Conservation (phyloP, 1,284 basidiomycete species). For the Phylloporus sp. region DNA sequence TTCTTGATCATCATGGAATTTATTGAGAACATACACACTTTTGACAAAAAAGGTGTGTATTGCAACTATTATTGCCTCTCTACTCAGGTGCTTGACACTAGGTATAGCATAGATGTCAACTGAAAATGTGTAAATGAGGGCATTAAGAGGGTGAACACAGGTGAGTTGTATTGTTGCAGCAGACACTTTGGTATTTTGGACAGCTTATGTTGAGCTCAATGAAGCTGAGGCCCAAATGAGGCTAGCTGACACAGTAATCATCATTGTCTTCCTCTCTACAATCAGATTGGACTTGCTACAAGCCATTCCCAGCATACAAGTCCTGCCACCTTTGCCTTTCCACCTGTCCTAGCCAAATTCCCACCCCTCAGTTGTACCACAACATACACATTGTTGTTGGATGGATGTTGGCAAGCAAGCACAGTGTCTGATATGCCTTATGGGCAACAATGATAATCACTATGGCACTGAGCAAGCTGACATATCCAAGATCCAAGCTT, state of each 20-base stretch:
- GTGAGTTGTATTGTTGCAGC: too few relatives aligned
- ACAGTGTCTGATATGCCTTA: slow-evolving; percentile 65
- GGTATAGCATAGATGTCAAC: too few relatives aligned
- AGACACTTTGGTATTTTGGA: too few relatives aligned
- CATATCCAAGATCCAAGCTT: slow-evolving; percentile 77
- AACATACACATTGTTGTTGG: slow-evolving; percentile 53
- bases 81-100: too few relatives aligned
- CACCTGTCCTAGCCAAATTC: slow-evolving; percentile 79
- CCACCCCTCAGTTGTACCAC: slow-evolving; percentile 60
- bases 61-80: too few relatives aligned
- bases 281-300: slow-evolving; percentile 61
- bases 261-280: slow-evolving; percentile 35
- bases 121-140: too few relatives aligned
- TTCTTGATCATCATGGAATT: too few relatives aligned
- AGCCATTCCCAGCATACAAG: slow-evolving; percentile 84
- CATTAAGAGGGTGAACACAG: too few relatives aligned
- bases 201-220: too few relatives aligned
- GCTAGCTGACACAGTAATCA: slow-evolving; percentile 34
- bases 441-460: slow-evolving; percentile 70
- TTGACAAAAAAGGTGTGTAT: too few relatives aligned
- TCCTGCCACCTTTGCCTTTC: slow-evolving; percentile 75
- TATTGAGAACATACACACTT: too few relatives aligned
- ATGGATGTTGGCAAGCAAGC: slow-evolving; percentile 68
- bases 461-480: slow-evolving; percentile 75
- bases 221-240: too few relatives aligned